Conservation (phyloP, 768 basidiomycete species). For the Kwoniella newhampshirensis region DNA sequence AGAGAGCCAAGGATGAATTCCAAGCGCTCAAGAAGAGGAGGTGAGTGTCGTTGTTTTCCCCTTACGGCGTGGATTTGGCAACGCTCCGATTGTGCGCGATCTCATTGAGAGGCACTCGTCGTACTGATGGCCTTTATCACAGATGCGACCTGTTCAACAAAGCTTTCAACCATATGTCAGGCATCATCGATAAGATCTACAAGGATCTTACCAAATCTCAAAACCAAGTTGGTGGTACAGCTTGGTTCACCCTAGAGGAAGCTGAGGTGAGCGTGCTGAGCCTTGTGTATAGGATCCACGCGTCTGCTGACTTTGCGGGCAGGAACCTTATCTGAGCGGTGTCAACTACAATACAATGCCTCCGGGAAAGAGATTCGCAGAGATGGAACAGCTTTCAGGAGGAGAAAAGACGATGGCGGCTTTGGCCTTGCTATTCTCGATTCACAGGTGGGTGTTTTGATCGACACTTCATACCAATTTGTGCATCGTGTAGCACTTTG, state of each 20-base stretch:
- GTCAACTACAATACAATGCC: constrained; percentile 99
- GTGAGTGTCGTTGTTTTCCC: constrained; percentile 55
- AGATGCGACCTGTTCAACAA: constrained; percentile 87
- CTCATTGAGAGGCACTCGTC: no score
- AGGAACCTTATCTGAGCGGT: constrained; percentile 82
- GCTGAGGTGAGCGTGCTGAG: constrained; percentile 66
- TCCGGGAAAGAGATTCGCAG: constrained; percentile 97
- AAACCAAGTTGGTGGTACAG: constrained; percentile 70
- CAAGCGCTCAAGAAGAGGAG: constrained; percentile 79
- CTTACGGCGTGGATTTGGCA: no score
- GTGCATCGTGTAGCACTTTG: constrained; percentile 16
- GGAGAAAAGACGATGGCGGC: constrained; percentile 99
- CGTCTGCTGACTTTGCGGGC: constrained; percentile 2
- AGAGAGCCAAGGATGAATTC: constrained; percentile 85
- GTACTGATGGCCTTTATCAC: constrained; percentile 9
- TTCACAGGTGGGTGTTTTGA: constrained; percentile 69
- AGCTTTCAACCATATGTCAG: constrained; percentile 93
- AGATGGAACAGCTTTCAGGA: constrained; percentile 98
- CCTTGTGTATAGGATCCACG: neutral
- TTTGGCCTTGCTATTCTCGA: constrained; percentile 91
- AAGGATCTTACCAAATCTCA: constrained; percentile 96
- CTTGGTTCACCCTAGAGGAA: constrained; percentile 93
- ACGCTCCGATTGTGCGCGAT: no score
- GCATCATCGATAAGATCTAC: constrained; percentile 91
- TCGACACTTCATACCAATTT: neutral